Evolutionary conservation across 805 yeast species (phyloP).

Genomic region (Zygotorulaspora florentina): DNA sequence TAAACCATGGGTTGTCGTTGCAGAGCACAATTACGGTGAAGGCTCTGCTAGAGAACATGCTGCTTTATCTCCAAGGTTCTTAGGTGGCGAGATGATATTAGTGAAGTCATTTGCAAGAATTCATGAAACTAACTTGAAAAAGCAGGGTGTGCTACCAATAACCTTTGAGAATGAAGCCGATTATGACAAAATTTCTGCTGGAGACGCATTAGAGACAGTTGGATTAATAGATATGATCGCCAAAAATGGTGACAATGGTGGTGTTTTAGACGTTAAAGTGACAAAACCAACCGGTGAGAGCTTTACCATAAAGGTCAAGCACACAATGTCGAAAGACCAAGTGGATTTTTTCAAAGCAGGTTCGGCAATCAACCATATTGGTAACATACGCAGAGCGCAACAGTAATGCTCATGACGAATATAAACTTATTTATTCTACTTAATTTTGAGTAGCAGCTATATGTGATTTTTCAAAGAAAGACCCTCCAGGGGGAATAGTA

Average conservation of each 20-base stretch:
- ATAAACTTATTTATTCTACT: conserved; percentile 3
- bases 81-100: conserved; percentile 84
- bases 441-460: neutral
- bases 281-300: conserved; percentile 69
- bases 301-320: conserved; percentile 72
- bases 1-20: conserved; percentile 91
- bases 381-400: conserved; percentile 44
- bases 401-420: conserved; percentile 2
- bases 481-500: no score
- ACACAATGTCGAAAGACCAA: conserved; percentile 97
- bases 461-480: no score
- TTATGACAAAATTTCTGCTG: conserved; percentile 73
- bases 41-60: conserved; percentile 99
- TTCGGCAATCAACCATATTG: conserved; percentile 90
- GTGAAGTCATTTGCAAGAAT: conserved; percentile 97
- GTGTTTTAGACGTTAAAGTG: conserved; percentile 63
- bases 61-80: conserved; percentile 89
- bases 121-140: conserved; percentile 96
- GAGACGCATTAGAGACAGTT: conserved; percentile 73
- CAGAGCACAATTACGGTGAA: conserved; percentile 98
- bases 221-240: conserved; percentile 72
- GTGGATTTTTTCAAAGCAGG: conserved; percentile 95
- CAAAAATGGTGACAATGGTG: conserved; percentile 86
- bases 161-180: conserved; percentile 88
- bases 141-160: conserved; percentile 95